phyloP scores from a whole-genome alignment of 192 early-diverging fungal species.

The Neocallimastix lanati region DNA sequence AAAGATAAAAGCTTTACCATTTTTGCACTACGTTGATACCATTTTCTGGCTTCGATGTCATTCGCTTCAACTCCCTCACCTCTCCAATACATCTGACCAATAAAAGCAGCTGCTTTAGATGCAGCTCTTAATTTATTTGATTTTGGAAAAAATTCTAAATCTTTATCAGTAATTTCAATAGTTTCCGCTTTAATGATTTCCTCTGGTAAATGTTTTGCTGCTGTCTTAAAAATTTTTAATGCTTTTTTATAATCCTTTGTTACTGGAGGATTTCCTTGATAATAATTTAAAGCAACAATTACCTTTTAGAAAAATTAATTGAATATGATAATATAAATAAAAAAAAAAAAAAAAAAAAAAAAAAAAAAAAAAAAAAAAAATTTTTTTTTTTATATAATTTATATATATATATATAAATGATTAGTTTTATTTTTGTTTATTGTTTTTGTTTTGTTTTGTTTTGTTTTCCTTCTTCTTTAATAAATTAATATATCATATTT shows the following conservation, averaged over 20 bases:
- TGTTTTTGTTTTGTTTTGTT: too few relatives aligned
- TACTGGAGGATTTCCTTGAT: neutral
- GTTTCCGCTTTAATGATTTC: neutral
- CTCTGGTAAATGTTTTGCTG: conserved; percentile 24
- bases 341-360: too few relatives aligned
- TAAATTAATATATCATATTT: too few relatives aligned
- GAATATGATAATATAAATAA: too few relatives aligned
- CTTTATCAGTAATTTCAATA: neutral
- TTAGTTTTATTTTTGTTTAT: too few relatives aligned
- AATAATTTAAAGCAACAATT: neutral
- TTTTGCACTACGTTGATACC: conserved; percentile 54
- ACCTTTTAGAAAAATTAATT: neutral
- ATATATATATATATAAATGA: too few relatives aligned
- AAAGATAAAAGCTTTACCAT: too few relatives aligned
- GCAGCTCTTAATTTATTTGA: conserved; percentile 15
- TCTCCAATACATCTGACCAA: conserved; percentile 77
- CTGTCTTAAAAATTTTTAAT: conserved; percentile 28
- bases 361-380: too few relatives aligned
- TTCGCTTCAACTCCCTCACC: conserved; percentile 67
- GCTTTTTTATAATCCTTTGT: conserved; percentile 20
- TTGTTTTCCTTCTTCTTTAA: too few relatives aligned
- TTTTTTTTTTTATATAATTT: too few relatives aligned
- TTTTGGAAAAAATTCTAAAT: conserved; percentile 1
- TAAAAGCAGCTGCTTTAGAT: conserved; percentile 53
- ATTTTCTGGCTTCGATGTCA: conserved; percentile 41